phyloP scores from a whole-genome alignment of 768 basidiomycete species.

The Rubroboletus pulcherrimus region DNA sequence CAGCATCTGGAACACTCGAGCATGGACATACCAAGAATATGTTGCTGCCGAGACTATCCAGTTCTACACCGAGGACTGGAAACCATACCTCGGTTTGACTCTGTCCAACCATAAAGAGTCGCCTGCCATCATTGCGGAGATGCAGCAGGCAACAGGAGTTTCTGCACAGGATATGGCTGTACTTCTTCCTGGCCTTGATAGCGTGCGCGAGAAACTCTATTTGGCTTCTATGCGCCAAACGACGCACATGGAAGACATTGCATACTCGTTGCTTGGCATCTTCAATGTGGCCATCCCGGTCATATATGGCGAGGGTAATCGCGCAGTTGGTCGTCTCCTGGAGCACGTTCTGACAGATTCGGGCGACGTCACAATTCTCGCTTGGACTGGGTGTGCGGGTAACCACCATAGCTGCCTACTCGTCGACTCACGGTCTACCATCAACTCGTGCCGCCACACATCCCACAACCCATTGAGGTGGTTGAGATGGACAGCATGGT shows the following conservation, averaged over 20 bases:
- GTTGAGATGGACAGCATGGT: too few species aligned
- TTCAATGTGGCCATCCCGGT: conserved; percentile 7
- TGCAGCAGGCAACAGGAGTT: background rate
- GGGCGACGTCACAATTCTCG: conserved; percentile 6
- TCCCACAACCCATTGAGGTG: conserved; percentile 3
- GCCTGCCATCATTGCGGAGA: conserved; percentile 2
- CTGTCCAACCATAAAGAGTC: conserved; percentile 10
- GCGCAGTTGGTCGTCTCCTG: conserved; percentile 10
- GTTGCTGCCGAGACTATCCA: conserved; percentile 6
- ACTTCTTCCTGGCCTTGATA: conserved; percentile 8
- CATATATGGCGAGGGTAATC: conserved; percentile 13
- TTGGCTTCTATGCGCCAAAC: conserved; percentile 10
- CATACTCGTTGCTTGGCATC: conserved; percentile 14
- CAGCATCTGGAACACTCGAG: conserved; percentile 17
- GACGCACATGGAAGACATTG: conserved; percentile 7
- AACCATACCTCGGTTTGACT: conserved; percentile 3
- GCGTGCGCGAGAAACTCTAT: conserved; percentile 17
- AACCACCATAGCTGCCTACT: conserved; percentile 7
- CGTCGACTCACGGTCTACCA: background rate
- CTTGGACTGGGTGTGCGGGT: conserved; percentile 12
- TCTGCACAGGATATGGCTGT: background rate
- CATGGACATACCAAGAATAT: conserved; percentile 12
- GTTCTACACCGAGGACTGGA: conserved; percentile 18
- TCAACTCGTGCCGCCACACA: background rate
- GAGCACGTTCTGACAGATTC: conserved; percentile 15